phyloP scores from a whole-genome alignment of 2,329 filamentous ascomycete species.

The Colletotrichum sp. region DNA sequence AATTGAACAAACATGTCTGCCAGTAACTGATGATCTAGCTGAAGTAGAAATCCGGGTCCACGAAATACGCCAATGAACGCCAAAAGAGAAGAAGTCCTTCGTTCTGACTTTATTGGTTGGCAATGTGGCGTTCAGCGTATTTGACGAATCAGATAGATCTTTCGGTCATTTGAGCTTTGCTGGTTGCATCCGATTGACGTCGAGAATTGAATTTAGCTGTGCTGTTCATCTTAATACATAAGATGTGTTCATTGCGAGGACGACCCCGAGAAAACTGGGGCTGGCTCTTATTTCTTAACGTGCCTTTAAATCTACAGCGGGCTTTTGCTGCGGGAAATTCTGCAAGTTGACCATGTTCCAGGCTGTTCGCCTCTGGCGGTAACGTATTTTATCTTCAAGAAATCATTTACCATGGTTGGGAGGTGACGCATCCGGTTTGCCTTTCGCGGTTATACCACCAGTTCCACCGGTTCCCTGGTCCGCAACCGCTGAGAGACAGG shows the following conservation, averaged over 20 bases:
- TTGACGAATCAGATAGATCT: no score
- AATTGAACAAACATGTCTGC: neutral
- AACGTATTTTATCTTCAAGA: neutral
- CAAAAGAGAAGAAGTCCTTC: neutral
- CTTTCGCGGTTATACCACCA: neutral
- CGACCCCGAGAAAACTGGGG: fast-evolving
- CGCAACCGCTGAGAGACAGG: neutral
- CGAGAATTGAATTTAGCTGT: neutral
- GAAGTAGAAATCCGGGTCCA: neutral
- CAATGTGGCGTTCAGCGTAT: no score
- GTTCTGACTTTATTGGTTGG: no score
- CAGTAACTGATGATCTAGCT: neutral
- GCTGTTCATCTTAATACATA: neutral
- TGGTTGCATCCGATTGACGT: neutral
- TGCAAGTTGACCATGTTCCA: neutral
- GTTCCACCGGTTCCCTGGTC: neutral
- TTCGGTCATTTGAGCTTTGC: no score
- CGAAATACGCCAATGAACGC: neutral
- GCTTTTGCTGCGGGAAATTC: neutral
- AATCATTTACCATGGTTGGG: neutral
- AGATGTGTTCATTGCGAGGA: neutral
- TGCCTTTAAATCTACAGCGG: neutral
- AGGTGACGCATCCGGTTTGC: neutral
- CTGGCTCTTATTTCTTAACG: neutral
- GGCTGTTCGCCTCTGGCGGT: neutral